phyloP scores from a whole-genome alignment of 805 yeast species.

The Barnettozyma californica region DNA sequence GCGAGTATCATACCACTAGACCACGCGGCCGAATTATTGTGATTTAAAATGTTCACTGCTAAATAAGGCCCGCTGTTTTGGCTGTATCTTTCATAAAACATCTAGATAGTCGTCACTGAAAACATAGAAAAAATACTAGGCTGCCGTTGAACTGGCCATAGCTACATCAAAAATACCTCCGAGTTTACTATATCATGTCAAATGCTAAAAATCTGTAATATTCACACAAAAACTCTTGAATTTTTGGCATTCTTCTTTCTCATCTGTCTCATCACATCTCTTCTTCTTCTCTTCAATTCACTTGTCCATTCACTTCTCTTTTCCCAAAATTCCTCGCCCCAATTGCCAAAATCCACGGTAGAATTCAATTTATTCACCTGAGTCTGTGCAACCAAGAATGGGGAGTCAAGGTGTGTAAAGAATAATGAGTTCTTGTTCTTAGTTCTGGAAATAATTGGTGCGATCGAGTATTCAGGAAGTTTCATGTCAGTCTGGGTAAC shows the following conservation, averaged over 20 bases:
- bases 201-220: not conserved
- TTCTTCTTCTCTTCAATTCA: constrained; percentile 65
- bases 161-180: too few species aligned
- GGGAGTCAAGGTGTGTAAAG: constrained; percentile 81
- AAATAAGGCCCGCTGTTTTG: too few species aligned
- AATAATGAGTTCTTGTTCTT: constrained; percentile 51
- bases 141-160: too few species aligned
- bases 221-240: constrained; percentile 18
- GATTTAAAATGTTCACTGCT: too few species aligned
- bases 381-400: constrained; percentile 80
- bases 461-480: constrained; percentile 15
- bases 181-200: too few species aligned
- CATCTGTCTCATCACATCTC: constrained; percentile 62
- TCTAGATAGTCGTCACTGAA: too few species aligned
- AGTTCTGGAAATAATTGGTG: constrained; percentile 23
- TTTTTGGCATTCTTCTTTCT: constrained; percentile 37
- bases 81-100: too few species aligned
- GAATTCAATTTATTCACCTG: constrained; percentile 55
- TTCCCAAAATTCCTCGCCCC: constrained; percentile 79
- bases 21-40: constrained; percentile 19
- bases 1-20: constrained; percentile 25
- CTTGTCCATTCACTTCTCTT: constrained; percentile 76
- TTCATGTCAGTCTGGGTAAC: constrained; percentile 23
- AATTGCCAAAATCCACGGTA: constrained; percentile 35
- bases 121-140: too few species aligned